Conservation (phyloP, 352 stramenopile species). For the Thalassiosira livingstoniorum region DNA sequence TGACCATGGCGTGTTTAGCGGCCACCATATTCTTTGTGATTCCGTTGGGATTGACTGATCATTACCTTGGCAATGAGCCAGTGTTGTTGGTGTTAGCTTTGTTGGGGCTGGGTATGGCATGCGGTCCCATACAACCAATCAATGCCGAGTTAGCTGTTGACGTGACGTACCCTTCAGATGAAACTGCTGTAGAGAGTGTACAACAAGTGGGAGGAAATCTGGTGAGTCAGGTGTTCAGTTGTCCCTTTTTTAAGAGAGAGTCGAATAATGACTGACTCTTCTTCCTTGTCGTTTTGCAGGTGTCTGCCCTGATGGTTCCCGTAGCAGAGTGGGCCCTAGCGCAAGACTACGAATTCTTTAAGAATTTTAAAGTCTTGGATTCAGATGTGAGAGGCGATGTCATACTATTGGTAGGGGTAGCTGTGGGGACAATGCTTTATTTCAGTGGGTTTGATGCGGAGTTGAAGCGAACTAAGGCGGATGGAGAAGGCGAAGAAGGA, state of each 20-base stretch:
- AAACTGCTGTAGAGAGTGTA: constrained; percentile 85
- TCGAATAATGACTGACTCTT: too few species aligned
- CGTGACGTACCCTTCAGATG: constrained; percentile 84
- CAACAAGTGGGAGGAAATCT: constrained; percentile 86
- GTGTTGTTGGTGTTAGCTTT: constrained; percentile 75
- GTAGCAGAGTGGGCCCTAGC: constrained; percentile 74
- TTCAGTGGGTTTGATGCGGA: constrained; percentile 82
- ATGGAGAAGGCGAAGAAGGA: constrained; percentile 36
- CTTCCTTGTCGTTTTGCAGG: too few species aligned
- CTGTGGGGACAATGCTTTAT: constrained; percentile 69
- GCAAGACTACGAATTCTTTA: constrained; percentile 78
- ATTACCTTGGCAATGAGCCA: constrained; percentile 77
- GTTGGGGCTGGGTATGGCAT: constrained; percentile 75
- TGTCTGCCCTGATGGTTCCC: constrained; percentile 81
- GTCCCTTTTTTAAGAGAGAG: too few species aligned
- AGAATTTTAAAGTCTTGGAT: constrained; percentile 65
- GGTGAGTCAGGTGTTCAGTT: too few species aligned
- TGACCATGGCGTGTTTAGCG: constrained; percentile 79
- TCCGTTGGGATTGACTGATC: constrained; percentile 80
- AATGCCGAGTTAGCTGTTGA: constrained; percentile 87
- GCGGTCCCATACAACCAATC: constrained; percentile 85
- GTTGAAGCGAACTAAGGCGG: constrained; percentile 72
- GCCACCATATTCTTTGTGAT: constrained; percentile 75
- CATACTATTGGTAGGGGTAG: constrained; percentile 72
- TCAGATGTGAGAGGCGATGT: constrained; percentile 82